These are phyloP conservation scores for Plasmodium adleri DNA, from an alignment of 169 alveolate species.

Conservation along the genomic window DNA sequence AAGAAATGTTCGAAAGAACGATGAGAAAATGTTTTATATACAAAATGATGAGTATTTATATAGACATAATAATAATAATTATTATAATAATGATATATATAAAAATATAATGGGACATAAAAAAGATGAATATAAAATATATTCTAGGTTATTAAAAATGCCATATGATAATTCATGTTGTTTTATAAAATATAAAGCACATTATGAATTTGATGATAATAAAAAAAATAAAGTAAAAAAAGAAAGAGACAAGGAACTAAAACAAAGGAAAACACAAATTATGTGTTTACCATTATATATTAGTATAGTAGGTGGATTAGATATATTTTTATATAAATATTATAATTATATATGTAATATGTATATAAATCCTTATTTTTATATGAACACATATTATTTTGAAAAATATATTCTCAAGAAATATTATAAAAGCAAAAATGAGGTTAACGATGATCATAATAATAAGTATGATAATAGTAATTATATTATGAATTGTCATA, in stretches of 20 bases:
- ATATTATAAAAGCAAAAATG: not conserved
- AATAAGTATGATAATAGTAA: too few relatives aligned
- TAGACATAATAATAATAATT: not conserved
- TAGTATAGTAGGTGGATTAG: slow-evolving; percentile 56
- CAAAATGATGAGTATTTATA: not conserved
- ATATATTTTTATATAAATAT: slow-evolving; percentile 57
- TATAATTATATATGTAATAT: slow-evolving; percentile 47
- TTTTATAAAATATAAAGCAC: slow-evolving; percentile 44
- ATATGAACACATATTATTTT: slow-evolving; percentile 55
- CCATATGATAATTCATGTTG: slow-evolving; percentile 25
- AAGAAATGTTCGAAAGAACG: slow-evolving; percentile 4
- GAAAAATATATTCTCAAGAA: slow-evolving; percentile 36
- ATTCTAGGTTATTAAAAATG: too few relatives aligned
- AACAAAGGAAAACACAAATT: slow-evolving; percentile 1
- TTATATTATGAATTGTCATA: too few relatives aligned
- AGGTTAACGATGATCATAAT: too few relatives aligned
- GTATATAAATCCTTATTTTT: slow-evolving; percentile 58
- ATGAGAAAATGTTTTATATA: not conserved
- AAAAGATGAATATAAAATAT: too few relatives aligned
- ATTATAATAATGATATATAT: slow-evolving; percentile 11
- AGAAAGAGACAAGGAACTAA: slow-evolving; percentile 13
- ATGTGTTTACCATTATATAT: slow-evolving; percentile 49
- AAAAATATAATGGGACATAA: not conserved
- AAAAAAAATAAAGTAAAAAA: slow-evolving; percentile 11
- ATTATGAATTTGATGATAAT: slow-evolving; percentile 30